Base-by-base conservation (phyloP, 2,329 filamentous ascomycete genomes). In the Colletotrichum neosansevieriae region DNA sequence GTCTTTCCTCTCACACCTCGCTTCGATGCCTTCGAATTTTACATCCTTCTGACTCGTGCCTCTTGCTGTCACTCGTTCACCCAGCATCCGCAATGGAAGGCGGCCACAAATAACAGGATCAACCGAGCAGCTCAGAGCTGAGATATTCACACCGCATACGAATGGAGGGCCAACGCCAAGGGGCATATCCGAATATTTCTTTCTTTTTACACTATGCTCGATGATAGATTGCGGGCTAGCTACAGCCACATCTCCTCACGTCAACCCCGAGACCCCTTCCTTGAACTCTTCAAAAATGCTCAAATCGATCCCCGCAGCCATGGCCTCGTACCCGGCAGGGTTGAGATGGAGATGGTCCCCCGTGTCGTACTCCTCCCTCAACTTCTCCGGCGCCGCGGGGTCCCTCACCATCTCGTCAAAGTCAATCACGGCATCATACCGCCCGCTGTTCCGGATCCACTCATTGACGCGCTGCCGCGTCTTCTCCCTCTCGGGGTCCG, bases 331-430 rank as follows among this genome's bases (percentile, higher is more conserved):
- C 1, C 87, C 89, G 3, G 71, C 75, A 2, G 83, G 81, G 72
- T 84, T 88, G 3, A 86, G 80, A 78, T 91, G 89, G 71, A 91
- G 74, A 73, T 87, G 86, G 75, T 91, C 89, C 0, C 89, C 89
- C 2, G 80, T 83, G 70, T 91, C 82, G 71, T 82, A 89, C 67
- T 72, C 71, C 6, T 32, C 59, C 32, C 76, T 75, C 73, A 89
- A 72, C 73, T 77, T 77, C 74, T 85, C 45, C 69, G 78, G 53
- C 36, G 85, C 82, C 40, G 75, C 74, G 3, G 79, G 78, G 73
- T 90, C 84, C 44, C 85, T 77, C 21, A 90, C 75, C 1, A 85
- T 79, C 29, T 74, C 77, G 72, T 91, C 89, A 72, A 92, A 90
- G 73, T 91, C 89, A 12, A 90, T 75, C 1, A 91, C 84, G 0